Percentiles rank a stretch among this genome's conserved stretches.
phyloP scores from a whole-genome alignment of 257 asterid genomes.

The Cinchona pubescens region DNA sequence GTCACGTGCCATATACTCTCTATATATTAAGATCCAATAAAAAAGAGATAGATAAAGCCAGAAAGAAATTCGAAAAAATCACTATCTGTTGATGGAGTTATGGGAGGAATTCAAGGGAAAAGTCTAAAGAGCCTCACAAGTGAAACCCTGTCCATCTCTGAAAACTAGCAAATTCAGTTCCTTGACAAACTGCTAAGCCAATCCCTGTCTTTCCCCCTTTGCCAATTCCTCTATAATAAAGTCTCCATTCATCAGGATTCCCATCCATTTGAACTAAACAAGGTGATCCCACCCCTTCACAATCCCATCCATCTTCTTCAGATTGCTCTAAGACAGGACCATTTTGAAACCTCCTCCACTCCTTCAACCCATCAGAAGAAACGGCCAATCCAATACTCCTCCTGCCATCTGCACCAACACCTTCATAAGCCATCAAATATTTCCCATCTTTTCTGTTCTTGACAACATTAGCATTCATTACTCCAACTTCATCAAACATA shows the following conservation, averaged over 20 bases:
- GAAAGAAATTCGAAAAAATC: too few species aligned
- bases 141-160: conserved; percentile 66
- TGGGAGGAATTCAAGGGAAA: too few species aligned
- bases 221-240: conserved; percentile 81
- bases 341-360: conserved; percentile 60
- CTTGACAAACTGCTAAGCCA: conserved; percentile 73
- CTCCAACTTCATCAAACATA: conserved; percentile 61
- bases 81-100: too few species aligned
- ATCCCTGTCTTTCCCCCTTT: conserved; percentile 65
- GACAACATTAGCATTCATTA: conserved; percentile 48
- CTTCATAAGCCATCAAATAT: conserved; percentile 83
- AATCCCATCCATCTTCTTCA: conserved; percentile 66
- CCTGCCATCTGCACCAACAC: conserved; percentile 48
- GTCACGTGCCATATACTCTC: too few species aligned
- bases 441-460: conserved; percentile 56
- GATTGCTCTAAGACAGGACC: conserved; percentile 42
- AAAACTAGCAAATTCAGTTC: conserved; percentile 36
- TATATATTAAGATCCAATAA: too few species aligned
- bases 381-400: conserved; percentile 61
- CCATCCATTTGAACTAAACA: conserved; percentile 80
- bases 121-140: too few species aligned
- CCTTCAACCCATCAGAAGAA: conserved; percentile 68
- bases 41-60: too few species aligned
- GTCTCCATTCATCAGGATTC: conserved; percentile 65
- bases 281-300: conserved; percentile 77